A percentile compares a stretch with the other conserved stretches of the same genome.
Conservation (phyloP, 805 yeast genomes). For the Lipomyces starkeyi region DNA sequence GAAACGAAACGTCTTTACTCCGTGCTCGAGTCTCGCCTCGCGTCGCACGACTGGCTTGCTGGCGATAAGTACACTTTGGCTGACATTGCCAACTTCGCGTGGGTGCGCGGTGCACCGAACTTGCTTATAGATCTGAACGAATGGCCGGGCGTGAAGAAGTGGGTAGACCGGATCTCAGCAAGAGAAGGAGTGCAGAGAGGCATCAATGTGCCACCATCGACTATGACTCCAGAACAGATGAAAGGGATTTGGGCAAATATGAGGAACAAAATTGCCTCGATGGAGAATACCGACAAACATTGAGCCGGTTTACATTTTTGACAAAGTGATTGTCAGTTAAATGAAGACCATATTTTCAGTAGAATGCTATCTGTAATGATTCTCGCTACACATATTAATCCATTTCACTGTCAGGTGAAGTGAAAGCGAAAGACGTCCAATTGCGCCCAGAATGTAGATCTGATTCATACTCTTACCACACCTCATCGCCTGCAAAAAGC, state of each 20-base stretch:
- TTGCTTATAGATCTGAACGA: slow-evolving; percentile 38
- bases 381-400: too few relatives aligned
- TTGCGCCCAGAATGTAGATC: too few relatives aligned
- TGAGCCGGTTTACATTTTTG: not conserved
- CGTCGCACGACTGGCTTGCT: slow-evolving; percentile 53
- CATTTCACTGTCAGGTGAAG: too few relatives aligned
- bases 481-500: too few relatives aligned
- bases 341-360: too few relatives aligned
- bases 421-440: too few relatives aligned
- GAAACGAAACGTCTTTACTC: slow-evolving; percentile 62
- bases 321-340: not conserved
- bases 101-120: slow-evolving; percentile 24
- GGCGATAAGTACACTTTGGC: slow-evolving; percentile 64
- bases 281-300: slow-evolving; percentile 17
- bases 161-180: slow-evolving; percentile 91
- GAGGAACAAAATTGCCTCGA: slow-evolving; percentile 5
- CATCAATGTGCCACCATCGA: slow-evolving; percentile 36
- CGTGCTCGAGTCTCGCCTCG: slow-evolving; percentile 59
- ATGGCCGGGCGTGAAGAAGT: slow-evolving; percentile 75
- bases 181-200: slow-evolving; percentile 70
- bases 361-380: too few relatives aligned
- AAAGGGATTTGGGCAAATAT: not conserved
- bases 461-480: too few relatives aligned
- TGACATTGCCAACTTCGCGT: slow-evolving; percentile 43
- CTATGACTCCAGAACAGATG: not conserved